Evolutionary conservation across 2,329 filamentous ascomycete species (phyloP).

Genomic region (Scytalidium lignicola): DNA sequence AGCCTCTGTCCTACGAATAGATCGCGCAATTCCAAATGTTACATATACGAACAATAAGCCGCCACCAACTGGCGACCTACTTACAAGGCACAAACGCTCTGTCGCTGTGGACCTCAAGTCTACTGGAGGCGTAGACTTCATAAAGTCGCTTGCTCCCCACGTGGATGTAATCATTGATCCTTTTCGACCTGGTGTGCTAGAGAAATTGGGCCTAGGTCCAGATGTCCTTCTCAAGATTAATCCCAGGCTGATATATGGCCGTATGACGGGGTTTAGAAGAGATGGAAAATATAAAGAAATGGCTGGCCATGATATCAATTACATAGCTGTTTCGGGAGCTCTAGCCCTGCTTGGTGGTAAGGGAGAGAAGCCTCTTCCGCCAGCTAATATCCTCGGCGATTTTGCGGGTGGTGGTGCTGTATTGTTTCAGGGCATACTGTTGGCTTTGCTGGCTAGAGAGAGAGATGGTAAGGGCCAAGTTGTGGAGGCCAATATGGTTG

Average conservation of each 20-base stretch:
- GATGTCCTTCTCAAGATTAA: constrained; percentile 60
- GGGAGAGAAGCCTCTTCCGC: constrained; percentile 67
- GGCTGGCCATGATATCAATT: constrained; percentile 96
- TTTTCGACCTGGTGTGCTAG: constrained; percentile 85
- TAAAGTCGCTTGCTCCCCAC: constrained; percentile 57
- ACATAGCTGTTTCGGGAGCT: constrained; percentile 81
- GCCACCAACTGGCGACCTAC: constrained; percentile 60
- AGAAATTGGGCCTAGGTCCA: constrained; percentile 75
- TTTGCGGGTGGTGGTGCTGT: constrained; percentile 85
- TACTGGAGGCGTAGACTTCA: constrained; percentile 53
- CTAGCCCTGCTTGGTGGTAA: constrained; percentile 69
- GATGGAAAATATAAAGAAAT: constrained; percentile 81
- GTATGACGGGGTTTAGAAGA: constrained; percentile 85
- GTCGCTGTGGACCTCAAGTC: constrained; percentile 77
- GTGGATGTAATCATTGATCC: constrained; percentile 87
- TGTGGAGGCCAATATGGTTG: constrained; percentile 96
- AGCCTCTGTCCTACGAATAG: constrained; percentile 80
- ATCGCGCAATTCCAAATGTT: constrained; percentile 51
- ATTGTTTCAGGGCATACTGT: constrained; percentile 74
- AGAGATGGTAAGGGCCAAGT: constrained; percentile 71
- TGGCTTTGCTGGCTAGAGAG: constrained; percentile 67
- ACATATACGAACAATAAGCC: constrained; percentile 33
- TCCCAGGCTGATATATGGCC: constrained; percentile 70
- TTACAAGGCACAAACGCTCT: constrained; percentile 76
- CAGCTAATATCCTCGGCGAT: constrained; percentile 80